Base-by-base conservation (phyloP, 169 alveolate genomes). In the Eimeria maxima region DNA sequence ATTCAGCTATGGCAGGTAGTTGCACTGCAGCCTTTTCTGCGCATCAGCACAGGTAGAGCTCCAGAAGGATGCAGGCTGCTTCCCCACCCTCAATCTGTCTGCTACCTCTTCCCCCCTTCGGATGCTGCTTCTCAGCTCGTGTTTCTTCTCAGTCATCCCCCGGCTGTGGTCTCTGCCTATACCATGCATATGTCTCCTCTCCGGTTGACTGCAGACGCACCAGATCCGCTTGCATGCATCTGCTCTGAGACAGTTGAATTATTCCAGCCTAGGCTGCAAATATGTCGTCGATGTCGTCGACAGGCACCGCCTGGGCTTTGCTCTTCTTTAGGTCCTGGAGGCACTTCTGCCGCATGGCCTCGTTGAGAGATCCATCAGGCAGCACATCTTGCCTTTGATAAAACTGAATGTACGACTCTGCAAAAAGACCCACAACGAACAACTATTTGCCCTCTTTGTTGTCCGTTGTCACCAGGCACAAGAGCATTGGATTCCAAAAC, bases 341-440 rank as follows among this genome's bases (percentile, higher is more conserved):
- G 44, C 78, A 83, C 45, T 83, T 83, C 67, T 91, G 81, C 63
- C 60, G 74, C 29, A 53, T 42, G 16, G 80, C 78, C 76, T 24
- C 88, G 74, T 95, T 90, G n/a, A 95, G 55, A 2, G 97, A n/a
- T 42, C 97, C 97, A 57, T 95, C 97, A 11, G 97, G 90, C 14
- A 76, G 24, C 44, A 95, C 94, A 74, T 95, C 97, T 24, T 95
- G 96, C 20, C 97, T 38, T 93, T 90, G 95, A 84, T 95, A 95
- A 24, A 95, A 67, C 44, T 95, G 97, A 53, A 95, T 69, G 45
- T 95, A 95, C 89, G 97, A 78, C 90, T 95, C 97, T 88, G 86
- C 91, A 47, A 33, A 22, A n/a, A n/a, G n/a, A n/a, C n/a, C n/a
- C 89, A 78, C 45, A 22, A 67, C 44, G 16, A 13, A 44, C 47